These are phyloP conservation scores for Orbilia javanica DNA, from an alignment of 2,329 filamentous ascomycete species.

Conservation along the genomic window DNA sequence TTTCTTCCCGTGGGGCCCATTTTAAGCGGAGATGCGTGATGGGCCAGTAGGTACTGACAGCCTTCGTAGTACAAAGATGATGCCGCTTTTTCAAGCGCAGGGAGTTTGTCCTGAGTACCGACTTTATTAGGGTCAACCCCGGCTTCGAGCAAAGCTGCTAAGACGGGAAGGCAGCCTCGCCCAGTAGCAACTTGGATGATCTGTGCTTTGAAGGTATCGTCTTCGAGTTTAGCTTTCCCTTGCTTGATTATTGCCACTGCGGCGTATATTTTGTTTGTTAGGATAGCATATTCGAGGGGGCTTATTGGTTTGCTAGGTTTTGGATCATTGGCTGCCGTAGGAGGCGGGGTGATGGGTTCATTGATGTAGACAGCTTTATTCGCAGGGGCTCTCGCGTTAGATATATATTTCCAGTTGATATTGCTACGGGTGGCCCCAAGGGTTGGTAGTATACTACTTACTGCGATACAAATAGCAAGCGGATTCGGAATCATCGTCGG, in stretches of 20 bases:
- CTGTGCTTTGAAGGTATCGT: conserved; percentile 9
- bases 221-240: conserved; percentile 13
- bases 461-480: conserved; percentile 41
- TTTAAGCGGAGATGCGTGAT: conserved; percentile 20
- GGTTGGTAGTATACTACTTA: background rate
- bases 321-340: background rate
- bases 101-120: background rate
- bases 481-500: conserved; percentile 36
- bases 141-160: conserved; percentile 22
- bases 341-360: background rate
- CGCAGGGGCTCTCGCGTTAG: background rate
- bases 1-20: background rate
- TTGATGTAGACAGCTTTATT: conserved; percentile 35
- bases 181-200: conserved; percentile 17
- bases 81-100: conserved; percentile 13
- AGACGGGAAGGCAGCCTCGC: background rate
- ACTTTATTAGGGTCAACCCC: conserved; percentile 8
- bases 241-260: conserved; percentile 34
- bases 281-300: conserved; percentile 31
- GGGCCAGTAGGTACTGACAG: background rate
- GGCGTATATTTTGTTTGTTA: background rate
- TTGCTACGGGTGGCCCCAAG: too few species aligned
- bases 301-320: background rate
- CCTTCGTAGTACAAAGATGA: background rate
- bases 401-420: too few species aligned